A percentile compares a stretch with the other conserved stretches of the same genome.
Evolutionary conservation across 2,329 filamentous ascomycete genomes (phyloP).

Genomic region (Aspergillus sp.): DNA sequence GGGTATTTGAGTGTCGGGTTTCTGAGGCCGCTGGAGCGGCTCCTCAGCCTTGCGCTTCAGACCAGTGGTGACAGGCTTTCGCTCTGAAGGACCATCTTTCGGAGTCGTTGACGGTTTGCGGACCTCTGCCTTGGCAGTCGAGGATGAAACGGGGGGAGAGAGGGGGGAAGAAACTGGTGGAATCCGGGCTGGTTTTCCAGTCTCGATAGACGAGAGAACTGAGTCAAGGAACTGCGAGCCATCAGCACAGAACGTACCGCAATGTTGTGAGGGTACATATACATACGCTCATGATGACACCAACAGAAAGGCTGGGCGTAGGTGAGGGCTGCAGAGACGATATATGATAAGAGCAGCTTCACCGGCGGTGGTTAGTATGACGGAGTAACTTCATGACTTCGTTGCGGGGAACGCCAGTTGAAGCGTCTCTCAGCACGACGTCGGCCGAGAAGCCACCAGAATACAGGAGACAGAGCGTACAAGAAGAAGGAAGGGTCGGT

Average conservation of each 20-base stretch:
- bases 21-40: constrained; percentile 29
- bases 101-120: constrained; percentile 18
- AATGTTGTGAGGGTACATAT: background rate
- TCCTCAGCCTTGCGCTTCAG: constrained; percentile 47
- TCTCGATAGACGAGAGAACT: constrained; percentile 51
- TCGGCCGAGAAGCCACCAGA: constrained; percentile 1
- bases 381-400: constrained; percentile 41
- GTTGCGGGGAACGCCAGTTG: constrained; percentile 19
- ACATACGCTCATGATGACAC: constrained; percentile 40
- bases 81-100: constrained; percentile 17
- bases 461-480: constrained; percentile 4
- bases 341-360: constrained; percentile 23
- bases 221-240: constrained; percentile 50
- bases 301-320: background rate
- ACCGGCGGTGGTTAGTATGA: constrained; percentile 40
- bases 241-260: constrained; percentile 12
- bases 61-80: constrained; percentile 21
- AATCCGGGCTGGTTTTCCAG: constrained; percentile 34
- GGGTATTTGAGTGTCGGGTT: constrained; percentile 21
- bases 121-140: constrained; percentile 20
- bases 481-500: constrained; percentile 7
- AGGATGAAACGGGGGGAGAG: constrained; percentile 23
- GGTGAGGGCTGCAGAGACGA: constrained; percentile 7
- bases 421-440: constrained; percentile 10
- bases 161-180: constrained; percentile 23